These are phyloP conservation scores for Micractinium conductrix DNA, from an alignment of 139 green algal species.

Conservation along the genomic window DNA sequence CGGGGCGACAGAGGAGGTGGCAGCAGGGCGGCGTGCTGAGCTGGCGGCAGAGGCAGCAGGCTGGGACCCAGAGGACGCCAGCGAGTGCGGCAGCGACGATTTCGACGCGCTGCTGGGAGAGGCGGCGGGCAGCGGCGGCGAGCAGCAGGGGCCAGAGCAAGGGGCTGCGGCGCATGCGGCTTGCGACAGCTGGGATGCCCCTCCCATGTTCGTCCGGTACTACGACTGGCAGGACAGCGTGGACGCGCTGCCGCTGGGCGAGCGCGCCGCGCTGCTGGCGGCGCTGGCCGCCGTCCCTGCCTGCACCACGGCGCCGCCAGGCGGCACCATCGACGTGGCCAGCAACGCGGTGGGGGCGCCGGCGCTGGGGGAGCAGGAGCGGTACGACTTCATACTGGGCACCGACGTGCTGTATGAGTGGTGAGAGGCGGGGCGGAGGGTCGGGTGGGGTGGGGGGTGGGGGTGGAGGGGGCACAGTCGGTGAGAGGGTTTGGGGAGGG, in stretches of 20 bases:
- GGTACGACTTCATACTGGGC: conserved; percentile 72
- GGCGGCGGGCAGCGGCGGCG: background rate
- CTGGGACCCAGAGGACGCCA: conserved; percentile 17
- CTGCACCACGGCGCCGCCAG: background rate
- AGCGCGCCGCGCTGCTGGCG: conserved; percentile 2
- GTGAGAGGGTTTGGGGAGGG: too few species aligned
- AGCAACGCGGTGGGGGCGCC: conserved; percentile 37
- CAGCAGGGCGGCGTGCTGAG: background rate
- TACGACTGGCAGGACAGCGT: conserved; percentile 66
- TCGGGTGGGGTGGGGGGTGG: background rate
- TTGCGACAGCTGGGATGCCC: background rate
- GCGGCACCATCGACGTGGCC: conserved; percentile 6
- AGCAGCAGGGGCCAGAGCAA: background rate
- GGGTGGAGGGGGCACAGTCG: too few species aligned
- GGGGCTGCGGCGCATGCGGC: background rate
- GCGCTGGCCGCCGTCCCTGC: background rate
- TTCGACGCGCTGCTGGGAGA: background rate
- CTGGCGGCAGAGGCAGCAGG: background rate
- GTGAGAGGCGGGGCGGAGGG: background rate
- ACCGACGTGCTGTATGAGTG: conserved; percentile 86
- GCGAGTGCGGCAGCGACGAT: conserved; percentile 14
- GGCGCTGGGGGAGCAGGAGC: conserved; percentile 10
- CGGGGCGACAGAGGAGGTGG: background rate
- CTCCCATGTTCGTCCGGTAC: conserved; percentile 59
- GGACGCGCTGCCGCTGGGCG: background rate